Percentiles rank a stretch among this genome's conserved stretches.
These are phyloP conservation scores for Calonectria fujianensis DNA, from an alignment of 2,329 filamentous ascomycete species.

Conservation along the genomic window DNA sequence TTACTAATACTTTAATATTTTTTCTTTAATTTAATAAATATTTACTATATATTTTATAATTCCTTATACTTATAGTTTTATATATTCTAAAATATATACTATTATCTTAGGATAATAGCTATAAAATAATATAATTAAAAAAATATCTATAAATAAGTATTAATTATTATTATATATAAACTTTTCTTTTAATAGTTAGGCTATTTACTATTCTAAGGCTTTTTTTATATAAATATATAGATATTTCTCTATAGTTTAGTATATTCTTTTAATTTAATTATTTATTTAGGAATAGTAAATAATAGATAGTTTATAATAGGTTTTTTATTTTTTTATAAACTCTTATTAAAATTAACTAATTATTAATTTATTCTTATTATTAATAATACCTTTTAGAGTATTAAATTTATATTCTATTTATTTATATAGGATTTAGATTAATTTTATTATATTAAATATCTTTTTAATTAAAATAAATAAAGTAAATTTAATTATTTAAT, in stretches of 20 bases:
- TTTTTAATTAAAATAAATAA: slow-evolving; percentile 29
- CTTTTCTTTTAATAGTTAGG: too few relatives aligned
- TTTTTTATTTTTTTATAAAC: slow-evolving; percentile 13
- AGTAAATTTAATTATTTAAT: slow-evolving; percentile 32
- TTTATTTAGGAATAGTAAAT: not conserved
- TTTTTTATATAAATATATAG: too few relatives aligned
- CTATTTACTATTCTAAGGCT: too few relatives aligned
- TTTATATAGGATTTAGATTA: slow-evolving; percentile 27
- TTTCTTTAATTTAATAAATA: too few relatives aligned
- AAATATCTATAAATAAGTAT: not conserved
- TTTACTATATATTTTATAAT: too few relatives aligned
- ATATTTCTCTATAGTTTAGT: too few relatives aligned
- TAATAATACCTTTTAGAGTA: too few relatives aligned
- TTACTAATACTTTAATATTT: too few relatives aligned
- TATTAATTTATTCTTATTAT: not conserved
- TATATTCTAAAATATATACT: too few relatives aligned
- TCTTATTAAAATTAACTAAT: slow-evolving; percentile 2
- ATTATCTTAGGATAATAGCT: not conserved
- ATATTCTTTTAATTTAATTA: not conserved
- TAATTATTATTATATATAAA: too few relatives aligned
- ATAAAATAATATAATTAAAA: not conserved
- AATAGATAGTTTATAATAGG: slow-evolving; percentile 13
- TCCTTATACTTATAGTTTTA: too few relatives aligned
- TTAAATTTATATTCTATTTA: slow-evolving; percentile 6
- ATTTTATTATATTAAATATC: slow-evolving; percentile 9